Evolutionary conservation across 192 early-diverging fungal species (phyloP), one percentile per base, ranked within the genome.

Genomic region (Geranomyces variabilis): DNA sequence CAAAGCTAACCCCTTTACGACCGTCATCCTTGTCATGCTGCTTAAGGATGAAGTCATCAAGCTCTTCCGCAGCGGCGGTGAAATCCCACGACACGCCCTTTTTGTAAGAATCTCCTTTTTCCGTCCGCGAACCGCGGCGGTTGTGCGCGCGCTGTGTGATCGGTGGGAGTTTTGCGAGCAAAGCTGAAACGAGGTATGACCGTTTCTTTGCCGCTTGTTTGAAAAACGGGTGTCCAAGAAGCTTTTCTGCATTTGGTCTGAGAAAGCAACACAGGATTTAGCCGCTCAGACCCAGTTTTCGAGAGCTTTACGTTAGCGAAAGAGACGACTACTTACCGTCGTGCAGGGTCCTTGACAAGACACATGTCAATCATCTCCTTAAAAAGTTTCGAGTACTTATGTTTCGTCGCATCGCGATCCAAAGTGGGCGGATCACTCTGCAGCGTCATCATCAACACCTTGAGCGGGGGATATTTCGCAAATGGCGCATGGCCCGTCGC

Each of bases 341-440:
- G 90, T 9, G 79, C 70, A 2, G 93, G 92, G 67, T 94, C 91
- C 61, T 94, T 93, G 44, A 88, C 77, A 28, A 95, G 78, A 81
- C 93, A 94, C 22, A 47, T 30, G 74, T 95, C 93, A 46, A 95
- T 92, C 89, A 95, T 90, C 43, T 95, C 93, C 76, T 94, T 94
- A 56, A 94, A 90, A 13, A 81, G 53, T 70, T 89, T 93, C 6
- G 89, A 82, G 70, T 89, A 95, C 59, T 89, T 90, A 79, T 93
- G 83, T 44, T 81, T 83, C 5, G 89, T 89, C 14, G 81, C 74
- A 17, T 92, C 92, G 48, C 92, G 83, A 45, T 91, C 90, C 66
- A 95, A 69, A 9, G 93, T 95, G 9, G 93, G 93, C 19, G 93
- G 93, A 45, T 90, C 91, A 59, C 92, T 92, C 43, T 91, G 87